Base-by-base conservation (phyloP, 345 rosid species). In the Brassica carinata region DNA sequence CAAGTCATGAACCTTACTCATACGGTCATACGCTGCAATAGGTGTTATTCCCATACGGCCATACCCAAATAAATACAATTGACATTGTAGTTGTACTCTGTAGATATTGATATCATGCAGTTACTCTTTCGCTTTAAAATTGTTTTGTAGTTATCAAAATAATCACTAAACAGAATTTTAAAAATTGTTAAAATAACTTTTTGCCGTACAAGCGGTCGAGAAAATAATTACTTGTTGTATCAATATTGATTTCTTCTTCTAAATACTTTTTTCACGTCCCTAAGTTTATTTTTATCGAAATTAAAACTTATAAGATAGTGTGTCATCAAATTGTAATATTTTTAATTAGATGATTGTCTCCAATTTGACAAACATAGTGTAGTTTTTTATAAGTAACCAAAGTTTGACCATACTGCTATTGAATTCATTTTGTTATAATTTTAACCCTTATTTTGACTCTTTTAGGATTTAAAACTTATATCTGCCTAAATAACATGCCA, bases 31-130 rank as follows among this genome's bases (percentile, higher is more conserved):
- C 33, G 53, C 11, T 59, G 36, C 23, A 15, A 36, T 64, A 64
- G 30, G 18, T 64, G 61, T 48, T 73, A 55, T 55, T 55, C 61
- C 77, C 43, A 40, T 74, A 74, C 77, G 57, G 57, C 59, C 69
- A 40, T 72, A 26, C 27, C 67, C 31, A 64, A 71, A 36, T 64
- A 34, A 78, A 9, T 71, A 38, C 67, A 33, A 7, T 55, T 64
- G 61, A 64, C 45, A 8, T 36, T 71, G 64, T 51, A 23, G 64
- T 66, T 34, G 51, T 66, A 5, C 57, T 17, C 29, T 34, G 51
- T 66, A 66, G 14, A 66, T 66, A 66, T 36, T 48, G 43, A 45
- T 34, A 55, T 66, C 65, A 1, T 66, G 55, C 61, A 75, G 55
- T 66, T 55, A 51, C 57, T 51, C 57, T 45, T 14, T 51, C 18